Conservation (phyloP, 1,284 basidiomycete genomes). For the Peniophora sp. region DNA sequence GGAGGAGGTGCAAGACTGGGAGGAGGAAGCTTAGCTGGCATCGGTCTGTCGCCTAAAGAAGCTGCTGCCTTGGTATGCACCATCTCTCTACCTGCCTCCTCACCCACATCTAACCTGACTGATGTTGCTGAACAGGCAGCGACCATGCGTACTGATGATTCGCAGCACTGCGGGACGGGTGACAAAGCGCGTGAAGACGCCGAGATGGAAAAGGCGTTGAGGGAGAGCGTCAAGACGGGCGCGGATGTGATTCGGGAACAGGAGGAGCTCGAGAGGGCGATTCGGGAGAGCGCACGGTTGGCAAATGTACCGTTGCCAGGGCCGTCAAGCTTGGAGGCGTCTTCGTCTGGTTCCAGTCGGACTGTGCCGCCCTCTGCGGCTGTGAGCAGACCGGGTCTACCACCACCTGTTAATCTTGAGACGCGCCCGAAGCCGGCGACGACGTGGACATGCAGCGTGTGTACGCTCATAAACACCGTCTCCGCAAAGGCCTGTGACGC, state of each 20-base stretch:
- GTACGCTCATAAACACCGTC: conserved; percentile 6
- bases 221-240: conserved; percentile 54
- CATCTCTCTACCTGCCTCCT: neutral
- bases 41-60: conserved; percentile 56
- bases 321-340: too few species aligned
- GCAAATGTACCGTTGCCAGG: too few species aligned
- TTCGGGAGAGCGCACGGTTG: conserved; percentile 3
- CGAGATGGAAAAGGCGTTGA: conserved; percentile 59
- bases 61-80: conserved; percentile 65
- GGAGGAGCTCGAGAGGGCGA: conserved; percentile 14
- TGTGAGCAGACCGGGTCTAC: neutral
- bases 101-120: neutral
- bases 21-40: conserved; percentile 24
- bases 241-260: conserved; percentile 55
- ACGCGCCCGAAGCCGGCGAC: conserved; percentile 3
- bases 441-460: conserved; percentile 5
- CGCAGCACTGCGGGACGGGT: conserved; percentile 65
- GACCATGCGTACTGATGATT: conserved; percentile 64
- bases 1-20: conserved; percentile 52
- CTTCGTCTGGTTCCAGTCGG: neutral
- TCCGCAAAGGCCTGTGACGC: conserved; percentile 24
- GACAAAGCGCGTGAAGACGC: conserved; percentile 54
- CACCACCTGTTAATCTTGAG: conserved; percentile 1
- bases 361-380: neutral
- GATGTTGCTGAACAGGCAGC: conserved; percentile 55